Evolutionary conservation across 306 rosid genomes (phyloP), one percentile per base, ranked within the genome.

Genomic region (Dalbergia oliveri): DNA sequence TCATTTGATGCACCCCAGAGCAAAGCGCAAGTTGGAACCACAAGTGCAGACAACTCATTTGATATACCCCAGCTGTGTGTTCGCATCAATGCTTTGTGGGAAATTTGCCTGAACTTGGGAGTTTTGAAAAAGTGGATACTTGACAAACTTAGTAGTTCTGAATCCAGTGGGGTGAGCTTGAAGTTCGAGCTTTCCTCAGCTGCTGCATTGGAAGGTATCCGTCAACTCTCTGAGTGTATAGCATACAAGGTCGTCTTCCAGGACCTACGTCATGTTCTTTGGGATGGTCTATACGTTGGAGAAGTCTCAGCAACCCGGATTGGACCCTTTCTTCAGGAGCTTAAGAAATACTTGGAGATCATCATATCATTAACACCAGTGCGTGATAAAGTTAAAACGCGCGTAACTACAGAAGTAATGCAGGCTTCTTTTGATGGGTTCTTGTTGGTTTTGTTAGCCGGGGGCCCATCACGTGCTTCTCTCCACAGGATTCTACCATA

Each of bases 391-490:
- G 98, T 86, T 65, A 86, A 98, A 84, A 95, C 97, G 1, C 96
- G 99, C 2, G 88, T 87, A n/a, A 93, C 93, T 67, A 79, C 91
- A 11, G 93, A 95, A 18, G 49, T 95, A 45, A 91, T 95, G 99
- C 90, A 72, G 72, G 93, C 98, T 62, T 93, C 97, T 60, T 93
- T 95, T 23, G 99, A 95, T 16, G 96, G 97, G 31, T 90, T 95
- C 73, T 82, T 91, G 64, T 50, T 93, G 79, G 90, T 95, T 86
- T 78, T 95, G 84, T 88, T 95, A 19, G 99, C 97, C 0, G 98
- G 99, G 44, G 99, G 99, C 41, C 94, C 99, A 5, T 87, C 92
- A 11, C 98, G 99, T 2, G 86, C 67, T 93, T 93, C 88, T 80
- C 87, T 19, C 75, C 37, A 76, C 90, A 86, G 77, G 97, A 95